phyloP scores from a whole-genome alignment of 148 eudicot genomes.

The Rhododendron ferrugineum region DNA sequence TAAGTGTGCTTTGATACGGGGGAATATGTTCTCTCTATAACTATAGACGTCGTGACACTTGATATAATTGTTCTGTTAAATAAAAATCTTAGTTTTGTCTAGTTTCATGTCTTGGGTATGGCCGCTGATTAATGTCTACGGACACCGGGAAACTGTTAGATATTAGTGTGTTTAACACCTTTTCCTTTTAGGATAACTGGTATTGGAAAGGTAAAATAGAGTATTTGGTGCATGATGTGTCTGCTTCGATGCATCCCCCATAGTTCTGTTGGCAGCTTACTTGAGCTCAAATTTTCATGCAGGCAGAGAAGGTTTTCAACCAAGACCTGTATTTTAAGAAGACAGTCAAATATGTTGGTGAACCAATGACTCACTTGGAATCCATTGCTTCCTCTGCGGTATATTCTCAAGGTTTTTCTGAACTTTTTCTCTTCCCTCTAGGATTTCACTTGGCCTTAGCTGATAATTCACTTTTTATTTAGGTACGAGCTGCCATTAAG shows the following conservation, averaged over 20 bases:
- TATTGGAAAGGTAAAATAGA: background rate
- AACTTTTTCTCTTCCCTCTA: background rate
- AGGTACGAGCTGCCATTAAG: constrained; percentile 93
- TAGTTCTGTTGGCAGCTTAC: background rate
- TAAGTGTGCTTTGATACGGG: background rate
- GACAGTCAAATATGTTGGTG: constrained; percentile 72
- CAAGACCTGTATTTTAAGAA: constrained; percentile 75
- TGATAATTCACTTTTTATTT: constrained; percentile 10
- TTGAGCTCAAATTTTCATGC: constrained; percentile 19
- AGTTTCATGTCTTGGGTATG: background rate
- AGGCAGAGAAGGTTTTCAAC: constrained; percentile 91
- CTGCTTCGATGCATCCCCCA: background rate
- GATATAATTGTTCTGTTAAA: background rate
- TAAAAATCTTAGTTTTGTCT: background rate
- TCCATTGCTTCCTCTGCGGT: constrained; percentile 95
- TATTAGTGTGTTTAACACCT: background rate
- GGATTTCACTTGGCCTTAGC: background rate
- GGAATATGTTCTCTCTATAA: background rate
- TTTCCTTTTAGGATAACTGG: background rate
- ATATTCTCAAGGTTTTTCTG: constrained; percentile 14
- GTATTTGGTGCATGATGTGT: background rate
- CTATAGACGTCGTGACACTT: background rate
- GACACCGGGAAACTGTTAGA: background rate
- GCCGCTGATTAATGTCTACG: background rate
- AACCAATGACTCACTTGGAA: constrained; percentile 83